Conservation (phyloP, 768 basidiomycete species). For the Boletus rubropictus region DNA sequence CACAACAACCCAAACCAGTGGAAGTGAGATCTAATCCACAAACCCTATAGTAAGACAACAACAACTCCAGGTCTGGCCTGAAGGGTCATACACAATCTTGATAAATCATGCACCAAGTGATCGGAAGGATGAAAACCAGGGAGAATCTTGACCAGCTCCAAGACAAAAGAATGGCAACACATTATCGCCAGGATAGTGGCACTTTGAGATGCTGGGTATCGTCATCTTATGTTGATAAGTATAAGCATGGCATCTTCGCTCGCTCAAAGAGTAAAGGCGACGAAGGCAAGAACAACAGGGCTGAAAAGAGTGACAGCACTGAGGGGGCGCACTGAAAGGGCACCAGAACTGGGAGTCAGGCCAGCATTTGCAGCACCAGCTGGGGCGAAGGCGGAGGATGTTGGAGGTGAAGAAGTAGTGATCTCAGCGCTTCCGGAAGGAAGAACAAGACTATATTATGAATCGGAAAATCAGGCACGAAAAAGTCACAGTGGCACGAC, state of each 20-base stretch:
- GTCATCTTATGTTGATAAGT: slow-evolving; percentile 39
- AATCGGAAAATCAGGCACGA: slow-evolving; percentile 2
- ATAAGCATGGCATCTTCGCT: slow-evolving; percentile 6
- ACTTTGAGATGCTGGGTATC: slow-evolving; percentile 28
- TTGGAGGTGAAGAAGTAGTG: slow-evolving; percentile 4
- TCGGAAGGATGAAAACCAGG: neutral
- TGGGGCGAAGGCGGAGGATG: slow-evolving; percentile 14
- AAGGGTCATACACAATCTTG: neutral
- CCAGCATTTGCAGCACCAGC: slow-evolving; percentile 35
- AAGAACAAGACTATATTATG: slow-evolving; percentile 2
- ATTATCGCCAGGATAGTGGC: slow-evolving; percentile 23
- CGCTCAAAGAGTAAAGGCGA: slow-evolving; percentile 22
- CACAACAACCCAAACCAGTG: slow-evolving; percentile 13
- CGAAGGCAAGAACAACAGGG: slow-evolving; percentile 16
- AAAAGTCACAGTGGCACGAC: neutral
- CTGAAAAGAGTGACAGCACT: slow-evolving; percentile 19
- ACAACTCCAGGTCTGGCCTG: slow-evolving; percentile 10
- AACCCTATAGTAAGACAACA: slow-evolving; percentile 7
- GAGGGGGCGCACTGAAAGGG: slow-evolving; percentile 22
- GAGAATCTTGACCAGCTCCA: slow-evolving; percentile 13
- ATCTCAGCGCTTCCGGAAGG: neutral
- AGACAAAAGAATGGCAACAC: neutral
- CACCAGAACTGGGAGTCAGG: slow-evolving; percentile 18
- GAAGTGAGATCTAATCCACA: slow-evolving; percentile 3
- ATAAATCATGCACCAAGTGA: slow-evolving; percentile 12